Percentiles rank a stretch among this genome's conserved stretches.
Evolutionary conservation across 768 basidiomycete species (phyloP).

Genomic region (Trametes coccinea): DNA sequence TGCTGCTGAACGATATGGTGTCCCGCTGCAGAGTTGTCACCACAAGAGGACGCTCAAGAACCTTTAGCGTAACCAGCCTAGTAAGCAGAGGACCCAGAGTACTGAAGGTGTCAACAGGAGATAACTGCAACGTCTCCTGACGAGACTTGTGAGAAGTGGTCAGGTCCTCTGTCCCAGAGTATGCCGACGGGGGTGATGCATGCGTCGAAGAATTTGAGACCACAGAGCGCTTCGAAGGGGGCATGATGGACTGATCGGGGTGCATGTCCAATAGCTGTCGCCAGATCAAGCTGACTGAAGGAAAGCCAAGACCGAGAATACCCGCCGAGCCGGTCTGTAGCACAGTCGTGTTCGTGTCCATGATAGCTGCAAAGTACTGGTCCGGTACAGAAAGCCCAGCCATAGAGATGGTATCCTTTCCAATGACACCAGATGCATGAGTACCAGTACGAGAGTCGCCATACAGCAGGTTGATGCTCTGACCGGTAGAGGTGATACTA

Average conservation of each 20-base stretch:
- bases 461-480: slow-evolving; percentile 55
- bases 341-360: slow-evolving; percentile 67
- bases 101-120: slow-evolving; percentile 29
- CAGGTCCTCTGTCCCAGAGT: background rate
- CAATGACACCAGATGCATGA: slow-evolving; percentile 63
- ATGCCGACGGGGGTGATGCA: slow-evolving; percentile 10
- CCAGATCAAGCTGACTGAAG: slow-evolving; percentile 46
- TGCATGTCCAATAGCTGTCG: slow-evolving; percentile 25
- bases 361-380: slow-evolving; percentile 68
- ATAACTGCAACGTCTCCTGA: slow-evolving; percentile 7
- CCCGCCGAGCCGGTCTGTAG: slow-evolving; percentile 57
- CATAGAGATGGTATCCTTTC: slow-evolving; percentile 55
- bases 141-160: background rate
- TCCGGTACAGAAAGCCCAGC: slow-evolving; percentile 49
- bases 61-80: slow-evolving; percentile 33
- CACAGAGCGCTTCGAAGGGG: slow-evolving; percentile 1
- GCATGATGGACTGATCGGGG: slow-evolving; percentile 2
- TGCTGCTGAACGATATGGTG: slow-evolving; percentile 65
- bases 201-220: background rate
- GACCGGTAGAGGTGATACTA: slow-evolving; percentile 46
- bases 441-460: slow-evolving; percentile 76
- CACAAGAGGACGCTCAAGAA: slow-evolving; percentile 45
- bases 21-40: slow-evolving; percentile 69
- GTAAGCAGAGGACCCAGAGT: slow-evolving; percentile 38
- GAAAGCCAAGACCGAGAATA: slow-evolving; percentile 77